phyloP scores from a whole-genome alignment of 2,329 filamentous ascomycete species.

The Colletotrichum sansevieriae region DNA sequence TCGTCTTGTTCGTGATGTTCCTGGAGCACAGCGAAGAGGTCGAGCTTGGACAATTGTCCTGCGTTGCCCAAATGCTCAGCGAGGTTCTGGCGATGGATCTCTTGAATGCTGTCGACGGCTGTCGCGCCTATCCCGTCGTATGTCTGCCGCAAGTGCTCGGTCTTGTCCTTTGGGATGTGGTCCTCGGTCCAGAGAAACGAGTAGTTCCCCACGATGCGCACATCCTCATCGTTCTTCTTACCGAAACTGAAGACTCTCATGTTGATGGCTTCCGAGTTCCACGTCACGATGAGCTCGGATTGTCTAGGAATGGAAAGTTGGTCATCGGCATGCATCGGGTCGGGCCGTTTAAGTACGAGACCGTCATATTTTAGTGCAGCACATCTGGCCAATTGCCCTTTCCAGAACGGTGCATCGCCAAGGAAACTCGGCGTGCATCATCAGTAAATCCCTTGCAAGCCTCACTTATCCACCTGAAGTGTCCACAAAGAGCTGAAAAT shows the following conservation, averaged over 20 bases:
- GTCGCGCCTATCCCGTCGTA: slow-evolving; percentile 43
- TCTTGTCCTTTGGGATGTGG: slow-evolving; percentile 41
- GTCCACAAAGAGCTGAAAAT: too few relatives aligned
- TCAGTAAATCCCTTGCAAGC: too few relatives aligned
- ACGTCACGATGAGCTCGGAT: too few relatives aligned
- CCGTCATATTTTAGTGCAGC: not conserved
- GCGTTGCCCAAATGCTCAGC: not conserved
- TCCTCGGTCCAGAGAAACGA: slow-evolving; percentile 43
- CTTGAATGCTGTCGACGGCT: not conserved
- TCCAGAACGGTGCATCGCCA: too few relatives aligned
- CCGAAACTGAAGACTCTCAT: too few relatives aligned
- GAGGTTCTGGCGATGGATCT: slow-evolving; percentile 8
- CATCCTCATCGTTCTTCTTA: not conserved
- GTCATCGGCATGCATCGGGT: too few relatives aligned
- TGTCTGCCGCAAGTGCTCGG: slow-evolving; percentile 38
- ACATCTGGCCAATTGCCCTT: not conserved
- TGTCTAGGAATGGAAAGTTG: too few relatives aligned
- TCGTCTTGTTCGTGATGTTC: slow-evolving; percentile 64
- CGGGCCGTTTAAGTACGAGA: too few relatives aligned
- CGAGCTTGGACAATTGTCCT: not conserved
- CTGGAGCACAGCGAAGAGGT: slow-evolving; percentile 25
- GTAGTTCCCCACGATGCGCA: slow-evolving; percentile 39
- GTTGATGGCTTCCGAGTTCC: too few relatives aligned
- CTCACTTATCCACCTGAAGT: not conserved
- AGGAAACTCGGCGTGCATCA: too few relatives aligned